Percentiles rank a stretch among this genome's conserved stretches.
phyloP scores from a whole-genome alignment of 2,329 filamentous ascomycete genomes.

The Corynespora cassiicola region DNA sequence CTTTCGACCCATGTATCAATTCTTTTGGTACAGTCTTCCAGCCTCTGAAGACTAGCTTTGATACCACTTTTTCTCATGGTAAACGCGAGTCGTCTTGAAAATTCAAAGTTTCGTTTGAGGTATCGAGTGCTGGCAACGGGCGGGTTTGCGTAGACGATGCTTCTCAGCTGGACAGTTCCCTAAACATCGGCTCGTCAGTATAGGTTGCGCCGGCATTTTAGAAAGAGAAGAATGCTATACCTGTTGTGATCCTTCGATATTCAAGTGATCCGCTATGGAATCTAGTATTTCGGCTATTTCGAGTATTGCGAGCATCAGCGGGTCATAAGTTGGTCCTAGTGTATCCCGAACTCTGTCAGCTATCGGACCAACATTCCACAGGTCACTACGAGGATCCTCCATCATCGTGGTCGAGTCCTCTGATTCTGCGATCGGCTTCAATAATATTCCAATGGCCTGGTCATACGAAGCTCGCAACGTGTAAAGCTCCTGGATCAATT shows the following conservation, averaged over 20 bases:
- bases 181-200: background rate
- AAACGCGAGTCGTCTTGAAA: constrained; percentile 1
- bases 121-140: background rate
- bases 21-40: constrained; percentile 1
- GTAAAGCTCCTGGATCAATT: constrained; percentile 4
- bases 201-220: background rate
- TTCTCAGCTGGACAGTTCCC: constrained; percentile 1
- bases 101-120: constrained; percentile 2
- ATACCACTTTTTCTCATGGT: constrained; percentile 3
- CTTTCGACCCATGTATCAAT: constrained; percentile 5
- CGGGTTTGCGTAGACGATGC: background rate
- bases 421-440: constrained; percentile 1
- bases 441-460: constrained; percentile 1
- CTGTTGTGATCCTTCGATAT: constrained; percentile 6
- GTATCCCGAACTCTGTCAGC: constrained; percentile 1
- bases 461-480: constrained; percentile 1
- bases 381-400: constrained; percentile 1
- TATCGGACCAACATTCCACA: constrained; percentile 1
- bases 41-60: constrained; percentile 1
- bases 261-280: background rate
- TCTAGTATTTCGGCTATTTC: constrained; percentile 4
- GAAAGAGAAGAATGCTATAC: background rate
- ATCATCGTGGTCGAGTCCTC: constrained; percentile 2
- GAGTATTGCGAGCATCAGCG: constrained; percentile 1
- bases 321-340: background rate